phyloP scores from a whole-genome alignment of 192 early-diverging fungal species.

The Geosiphon pyriformis region DNA sequence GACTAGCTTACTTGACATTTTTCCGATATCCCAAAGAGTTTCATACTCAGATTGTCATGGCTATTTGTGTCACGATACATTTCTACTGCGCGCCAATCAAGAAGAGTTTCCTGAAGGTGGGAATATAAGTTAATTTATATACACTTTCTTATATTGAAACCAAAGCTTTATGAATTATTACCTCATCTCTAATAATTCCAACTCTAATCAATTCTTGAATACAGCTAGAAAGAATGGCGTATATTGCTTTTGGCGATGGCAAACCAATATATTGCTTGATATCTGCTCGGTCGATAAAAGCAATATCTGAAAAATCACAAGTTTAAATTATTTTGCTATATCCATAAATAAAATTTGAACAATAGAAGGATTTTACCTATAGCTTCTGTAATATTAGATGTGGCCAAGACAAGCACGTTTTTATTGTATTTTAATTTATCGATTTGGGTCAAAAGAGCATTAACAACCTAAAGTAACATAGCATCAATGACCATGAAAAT shows the following conservation, averaged over 20 bases:
- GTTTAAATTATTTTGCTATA: too few species aligned
- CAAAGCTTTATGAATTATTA: too few species aligned
- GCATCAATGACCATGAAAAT: too few species aligned
- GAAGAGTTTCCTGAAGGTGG: conserved; percentile 25
- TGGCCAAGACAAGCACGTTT: conserved; percentile 66
- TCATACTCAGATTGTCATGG: conserved; percentile 22
- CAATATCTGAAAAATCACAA: too few species aligned
- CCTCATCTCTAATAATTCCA: conserved; percentile 36
- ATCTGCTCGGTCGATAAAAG: conserved; percentile 64
- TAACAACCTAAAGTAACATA: conserved; percentile 44
- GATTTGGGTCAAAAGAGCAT: conserved; percentile 68
- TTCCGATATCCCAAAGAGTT: conserved; percentile 36
- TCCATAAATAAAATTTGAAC: too few species aligned
- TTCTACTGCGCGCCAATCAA: conserved; percentile 42
- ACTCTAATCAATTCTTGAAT: conserved; percentile 48
- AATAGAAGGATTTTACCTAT: conserved; percentile 42
- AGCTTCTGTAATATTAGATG: conserved; percentile 65
- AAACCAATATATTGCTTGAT: conserved; percentile 56
- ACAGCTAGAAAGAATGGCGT: conserved; percentile 48
- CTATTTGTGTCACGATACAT: conserved; percentile 26
- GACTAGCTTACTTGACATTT: too few species aligned
- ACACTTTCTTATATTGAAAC: too few species aligned
- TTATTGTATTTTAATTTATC: conserved; percentile 52
- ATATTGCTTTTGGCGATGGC: conserved; percentile 46
- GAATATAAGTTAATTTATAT: too few species aligned